Evolutionary conservation across 1,284 basidiomycete genomes (phyloP), one percentile per base, ranked within the genome.

Genomic region (Porogramme epimiltina): DNA sequence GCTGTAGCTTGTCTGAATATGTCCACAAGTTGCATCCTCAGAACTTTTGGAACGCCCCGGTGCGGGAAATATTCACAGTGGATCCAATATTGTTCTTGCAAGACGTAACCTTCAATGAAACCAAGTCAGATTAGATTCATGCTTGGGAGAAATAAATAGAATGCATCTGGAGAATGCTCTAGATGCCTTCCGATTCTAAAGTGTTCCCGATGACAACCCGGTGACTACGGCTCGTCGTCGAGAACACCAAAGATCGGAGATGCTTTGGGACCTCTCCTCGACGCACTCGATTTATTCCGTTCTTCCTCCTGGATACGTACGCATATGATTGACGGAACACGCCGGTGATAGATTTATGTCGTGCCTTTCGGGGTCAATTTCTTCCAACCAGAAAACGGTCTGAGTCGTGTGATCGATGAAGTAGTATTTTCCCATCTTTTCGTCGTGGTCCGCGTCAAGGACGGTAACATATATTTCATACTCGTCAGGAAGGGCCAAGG

Each of bases 51-150:
- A 15, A 66, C 45, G 1, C 51, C 16, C 4, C 51, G 52, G 50
- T 67, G 60, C 8, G 67, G 67, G 45, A 67, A 69, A 39, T 57
- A 69, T 48, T 68, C 66, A 28, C 59, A 41, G 48, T 68, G 66
- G 3, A 47, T 58, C 66, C 67, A 69, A 34, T 68, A 69, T 31
- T 67, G 66, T 43, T 63, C 61, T 28, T 66, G 58, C 11, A 68
- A 41, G n/a, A 54, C 25, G 28, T 51, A 53, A 28, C 51, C 66
- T 68, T 42, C 16, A n/a, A n/a, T 20, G n/a, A n/a, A n/a, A 22
- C 19, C 10, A 16, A 22, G 24, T 31, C 28, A 31, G 28, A 13
- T 13, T 6, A 31, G 13, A 31, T 20, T 6, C 16, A 18, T 33
- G 18, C 26, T 43, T 13, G 26, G 42, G 19, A 16, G 25, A 28